Conservation (phyloP, 768 basidiomycete species). For the Mycena venus region DNA sequence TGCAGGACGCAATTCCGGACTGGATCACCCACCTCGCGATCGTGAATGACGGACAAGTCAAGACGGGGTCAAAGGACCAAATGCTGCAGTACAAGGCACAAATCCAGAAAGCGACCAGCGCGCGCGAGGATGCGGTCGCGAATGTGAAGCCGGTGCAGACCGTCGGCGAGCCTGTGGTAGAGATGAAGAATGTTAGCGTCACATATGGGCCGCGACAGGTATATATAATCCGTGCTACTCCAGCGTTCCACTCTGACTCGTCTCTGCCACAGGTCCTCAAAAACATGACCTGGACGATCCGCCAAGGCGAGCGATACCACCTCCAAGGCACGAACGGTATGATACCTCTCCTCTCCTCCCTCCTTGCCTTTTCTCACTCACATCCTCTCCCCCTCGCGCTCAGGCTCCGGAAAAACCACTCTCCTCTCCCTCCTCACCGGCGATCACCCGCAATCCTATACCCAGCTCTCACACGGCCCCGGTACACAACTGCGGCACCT, state of each 20-base stretch:
- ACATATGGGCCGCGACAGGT: conserved; percentile 77
- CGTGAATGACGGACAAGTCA: conserved; percentile 62
- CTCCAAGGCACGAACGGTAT: conserved; percentile 90
- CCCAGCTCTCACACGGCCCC: conserved; percentile 72
- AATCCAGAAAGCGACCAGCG: neutral
- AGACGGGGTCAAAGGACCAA: conserved; percentile 63
- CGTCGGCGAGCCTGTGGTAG: conserved; percentile 61
- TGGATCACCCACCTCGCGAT: conserved; percentile 80
- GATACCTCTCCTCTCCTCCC: neutral
- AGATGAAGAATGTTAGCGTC: conserved; percentile 77
- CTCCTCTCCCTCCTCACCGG: conserved; percentile 91
- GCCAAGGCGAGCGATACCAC: conserved; percentile 89
- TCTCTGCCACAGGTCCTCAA: conserved; percentile 70
- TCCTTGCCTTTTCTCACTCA: neutral
- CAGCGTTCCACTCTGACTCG: neutral
- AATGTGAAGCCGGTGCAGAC: too few relatives aligned
- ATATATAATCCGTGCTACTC: conserved; percentile 23
- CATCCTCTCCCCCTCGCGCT: neutral
- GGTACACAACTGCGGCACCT: conserved; percentile 64
- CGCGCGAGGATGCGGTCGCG: neutral
- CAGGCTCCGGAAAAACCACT: conserved; percentile 96
- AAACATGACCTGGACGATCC: conserved; percentile 86
- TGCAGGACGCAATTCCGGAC: conserved; percentile 79
- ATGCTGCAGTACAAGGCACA: conserved; percentile 45
- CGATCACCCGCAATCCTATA: conserved; percentile 96